Base-by-base conservation (phyloP, 192 early-diverging fungal species). In the Obelidium mucronatum region DNA sequence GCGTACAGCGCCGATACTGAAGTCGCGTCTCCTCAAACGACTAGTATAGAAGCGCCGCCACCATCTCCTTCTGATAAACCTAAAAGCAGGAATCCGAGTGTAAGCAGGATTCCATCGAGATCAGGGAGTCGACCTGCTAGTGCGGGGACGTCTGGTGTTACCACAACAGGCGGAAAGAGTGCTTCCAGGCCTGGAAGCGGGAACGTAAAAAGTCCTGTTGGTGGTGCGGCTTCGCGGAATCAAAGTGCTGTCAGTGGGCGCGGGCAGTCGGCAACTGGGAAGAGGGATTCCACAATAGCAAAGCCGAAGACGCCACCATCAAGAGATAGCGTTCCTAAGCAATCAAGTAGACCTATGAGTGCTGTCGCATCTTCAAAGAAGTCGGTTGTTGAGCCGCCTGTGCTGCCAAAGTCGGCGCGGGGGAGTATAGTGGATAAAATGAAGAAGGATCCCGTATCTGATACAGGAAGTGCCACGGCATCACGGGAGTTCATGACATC, bases 1-100 rank as follows among this genome's bases (percentile, higher is more conserved):
- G n/a, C 24, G 17, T 30, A 51, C 39, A 67, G 66, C 66, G 66
- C 66, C 24, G 44, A 51, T 31, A 51, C 44, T 11, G 66, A 67
- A 36, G 44, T 67, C 36, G 66, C 66, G n/a, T n/a, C n/a, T n/a
- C n/a, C n/a, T n/a, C n/a, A n/a, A n/a, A n/a, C n/a, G n/a, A n/a
- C n/a, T n/a, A n/a, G n/a, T n/a, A n/a, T n/a, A n/a, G n/a, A n/a
- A n/a, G n/a, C n/a, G n/a, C n/a, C n/a, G n/a, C n/a, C n/a, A n/a
- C n/a, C n/a, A n/a, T n/a, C n/a, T n/a, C n/a, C n/a, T n/a, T n/a
- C n/a, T n/a, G n/a, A n/a, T n/a, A n/a, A n/a, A n/a, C n/a, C n/a
- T n/a, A n/a, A n/a, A n/a, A n/a, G n/a, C n/a, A n/a, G n/a, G n/a
- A n/a, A n/a, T n/a, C n/a, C n/a, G n/a, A n/a, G n/a, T n/a, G n/a